Conservation (phyloP, 441 rosid genomes). For the Brassica hybrid region DNA sequence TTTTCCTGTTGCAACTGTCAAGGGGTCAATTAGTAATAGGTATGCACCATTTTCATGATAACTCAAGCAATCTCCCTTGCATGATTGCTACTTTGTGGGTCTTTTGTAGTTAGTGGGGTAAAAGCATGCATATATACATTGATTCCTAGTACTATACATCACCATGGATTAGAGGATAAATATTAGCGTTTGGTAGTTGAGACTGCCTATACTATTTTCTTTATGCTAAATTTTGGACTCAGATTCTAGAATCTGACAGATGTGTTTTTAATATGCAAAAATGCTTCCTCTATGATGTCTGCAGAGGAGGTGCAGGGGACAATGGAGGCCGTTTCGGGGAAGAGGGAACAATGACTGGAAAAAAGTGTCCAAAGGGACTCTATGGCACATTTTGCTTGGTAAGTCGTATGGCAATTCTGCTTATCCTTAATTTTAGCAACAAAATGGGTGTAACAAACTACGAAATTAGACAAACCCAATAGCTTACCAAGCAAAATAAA, state of each 20-base stretch:
- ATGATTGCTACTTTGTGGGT: slow-evolving; percentile 8
- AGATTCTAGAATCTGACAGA: too few species aligned
- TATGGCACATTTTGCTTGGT: slow-evolving; percentile 96
- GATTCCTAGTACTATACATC: background rate
- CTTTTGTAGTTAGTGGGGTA: background rate
- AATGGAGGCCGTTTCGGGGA: slow-evolving; percentile 86
- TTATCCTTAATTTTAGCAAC: slow-evolving; percentile 14
- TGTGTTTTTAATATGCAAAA: slow-evolving; percentile 20
- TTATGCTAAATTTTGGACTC: slow-evolving; percentile 17
- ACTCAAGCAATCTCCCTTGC: background rate
- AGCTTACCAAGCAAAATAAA: too few species aligned
- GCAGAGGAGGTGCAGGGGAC: slow-evolving; percentile 94
- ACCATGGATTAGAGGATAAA: background rate
- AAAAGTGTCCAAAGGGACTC: slow-evolving; percentile 91
- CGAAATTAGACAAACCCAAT: background rate
- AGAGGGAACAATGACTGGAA: slow-evolving; percentile 89
- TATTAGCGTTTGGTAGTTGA: slow-evolving; percentile 11
- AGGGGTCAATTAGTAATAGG: slow-evolving; percentile 80
- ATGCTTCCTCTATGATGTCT: slow-evolving; percentile 46
- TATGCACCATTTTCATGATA: slow-evolving; percentile 45
- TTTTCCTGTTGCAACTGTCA: slow-evolving; percentile 75
- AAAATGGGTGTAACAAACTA: slow-evolving; percentile 17
- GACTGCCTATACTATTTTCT: slow-evolving; percentile 12
- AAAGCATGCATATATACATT: background rate
- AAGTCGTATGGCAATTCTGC: slow-evolving; percentile 29